Base-by-base conservation (phyloP, 805 yeast species). In the Yarrowia yakushimensis region DNA sequence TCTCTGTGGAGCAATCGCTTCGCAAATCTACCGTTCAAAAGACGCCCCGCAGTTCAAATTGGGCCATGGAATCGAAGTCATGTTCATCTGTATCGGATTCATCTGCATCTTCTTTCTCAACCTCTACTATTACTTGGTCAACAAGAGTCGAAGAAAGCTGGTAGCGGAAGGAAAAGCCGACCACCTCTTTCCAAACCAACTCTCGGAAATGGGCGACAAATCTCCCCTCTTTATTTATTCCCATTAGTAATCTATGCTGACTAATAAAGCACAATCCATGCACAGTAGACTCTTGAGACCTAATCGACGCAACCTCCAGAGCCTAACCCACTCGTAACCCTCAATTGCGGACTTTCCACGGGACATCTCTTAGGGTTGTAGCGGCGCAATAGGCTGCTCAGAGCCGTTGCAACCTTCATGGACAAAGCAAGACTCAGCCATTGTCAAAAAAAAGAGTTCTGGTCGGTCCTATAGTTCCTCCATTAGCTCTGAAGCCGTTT, bases 1-100 rank as follows among this genome's bases (percentile, higher is more conserved):
- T 71, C 81, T 83, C 66, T 87, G 87, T 57, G 87, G 87, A 66
- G 83, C 84, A 66, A 78, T 83, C 63, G 73, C 86, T 20, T 70
- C 85, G 5, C 83, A 77, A 65, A 73, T 83, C 28, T 84, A 82
- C 72, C 76, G 84, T 60, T 67, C 80, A 30, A 67, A 71, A 31
- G 86, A 84, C 65, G 76, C 85, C 22, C 88, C 88, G 25, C 72
- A 74, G n/a, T 84, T 79, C 69, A 75, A 67, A 33, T 80, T 81
- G 34, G 88, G 87, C 33, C 75, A 81, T 64, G 71, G 78, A 36
- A 76, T 82, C 30, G 72, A 78, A 64, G 69, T 84, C 62, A 82
- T 81, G 1, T 80, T 80, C 62, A 71, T 74, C 13, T 64, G 67
- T 7, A 61, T 77, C 63, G 79, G 79, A 1, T 36, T 73, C 30